Conservation (phyloP, 192 early-diverging fungal genomes). For the Coemansia sp. region DNA sequence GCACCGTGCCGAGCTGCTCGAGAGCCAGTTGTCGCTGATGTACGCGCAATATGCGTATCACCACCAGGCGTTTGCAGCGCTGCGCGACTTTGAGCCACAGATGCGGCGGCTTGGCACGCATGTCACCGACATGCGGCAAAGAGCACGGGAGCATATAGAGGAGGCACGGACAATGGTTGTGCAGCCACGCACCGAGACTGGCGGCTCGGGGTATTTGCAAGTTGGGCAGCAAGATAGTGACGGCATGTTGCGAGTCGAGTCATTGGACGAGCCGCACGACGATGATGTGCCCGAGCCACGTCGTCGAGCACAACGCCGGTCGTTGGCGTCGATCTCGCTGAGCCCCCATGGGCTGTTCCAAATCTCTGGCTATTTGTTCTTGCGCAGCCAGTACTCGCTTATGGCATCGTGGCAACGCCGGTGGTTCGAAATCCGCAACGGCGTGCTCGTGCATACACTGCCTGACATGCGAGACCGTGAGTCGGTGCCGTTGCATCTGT, state of each 20-base stretch:
- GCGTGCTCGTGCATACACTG: slow-evolving; percentile 55
- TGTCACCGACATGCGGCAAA: slow-evolving; percentile 16
- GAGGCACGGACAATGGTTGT: slow-evolving; percentile 22
- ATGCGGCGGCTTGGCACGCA: slow-evolving; percentile 66
- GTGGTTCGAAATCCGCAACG: slow-evolving; percentile 70
- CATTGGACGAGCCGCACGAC: neutral
- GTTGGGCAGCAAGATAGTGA: slow-evolving; percentile 43
- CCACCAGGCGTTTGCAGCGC: slow-evolving; percentile 76
- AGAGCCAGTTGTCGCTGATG: slow-evolving; percentile 61
- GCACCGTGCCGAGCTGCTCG: slow-evolving; percentile 67
- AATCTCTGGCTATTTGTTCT: slow-evolving; percentile 77
- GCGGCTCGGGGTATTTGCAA: slow-evolving; percentile 33
- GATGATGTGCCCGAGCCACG: slow-evolving; percentile 8
- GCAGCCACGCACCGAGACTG: slow-evolving; percentile 7
- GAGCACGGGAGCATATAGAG: slow-evolving; percentile 13
- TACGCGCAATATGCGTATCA: slow-evolving; percentile 80
- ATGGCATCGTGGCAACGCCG: slow-evolving; percentile 76
- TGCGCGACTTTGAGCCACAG: slow-evolving; percentile 76
- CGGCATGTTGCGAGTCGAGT: neutral
- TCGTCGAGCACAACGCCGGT: slow-evolving; percentile 20
- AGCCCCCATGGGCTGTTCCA: slow-evolving; percentile 47
- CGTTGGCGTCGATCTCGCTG: slow-evolving; percentile 45
- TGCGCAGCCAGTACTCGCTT: slow-evolving; percentile 70
- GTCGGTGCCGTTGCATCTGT: slow-evolving; percentile 68
- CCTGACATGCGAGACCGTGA: slow-evolving; percentile 57